Conservation (phyloP, 371 early-diverging fungal genomes). For the Mucor circinelloides region DNA sequence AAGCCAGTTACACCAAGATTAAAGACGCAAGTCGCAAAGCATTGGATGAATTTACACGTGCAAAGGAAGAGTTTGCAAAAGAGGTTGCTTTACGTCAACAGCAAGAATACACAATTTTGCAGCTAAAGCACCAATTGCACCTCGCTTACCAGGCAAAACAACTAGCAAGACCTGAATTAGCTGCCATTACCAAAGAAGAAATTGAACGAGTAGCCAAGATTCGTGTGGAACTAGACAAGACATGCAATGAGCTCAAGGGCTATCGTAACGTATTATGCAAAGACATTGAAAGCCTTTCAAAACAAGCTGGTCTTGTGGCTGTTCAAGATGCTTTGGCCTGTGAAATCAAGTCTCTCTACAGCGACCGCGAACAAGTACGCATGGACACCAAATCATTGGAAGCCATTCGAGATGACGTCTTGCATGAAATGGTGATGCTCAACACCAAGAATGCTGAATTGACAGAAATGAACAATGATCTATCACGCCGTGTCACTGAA, state of each 20-base stretch:
- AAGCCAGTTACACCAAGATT: conserved; percentile 35
- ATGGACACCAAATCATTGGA: conserved; percentile 32
- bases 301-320: conserved; percentile 34
- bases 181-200: conserved; percentile 35
- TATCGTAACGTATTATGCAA: conserved; percentile 33
- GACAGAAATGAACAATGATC: conserved; percentile 56
- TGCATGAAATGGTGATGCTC: conserved; percentile 57
- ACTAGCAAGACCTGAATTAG: conserved; percentile 22
- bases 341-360: conserved; percentile 34
- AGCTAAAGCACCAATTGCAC: conserved; percentile 39
- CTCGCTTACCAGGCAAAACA: conserved; percentile 25
- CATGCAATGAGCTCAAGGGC: conserved; percentile 41
- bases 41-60: conserved; percentile 44
- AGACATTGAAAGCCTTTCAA: conserved; percentile 37
- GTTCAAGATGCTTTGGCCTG: conserved; percentile 30
- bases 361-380: conserved; percentile 31
- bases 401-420: conserved; percentile 27
- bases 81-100: conserved; percentile 44
- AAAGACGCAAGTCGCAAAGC: conserved; percentile 47
- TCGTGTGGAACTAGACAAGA: conserved; percentile 37
- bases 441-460: conserved; percentile 58
- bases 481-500: conserved; percentile 50
- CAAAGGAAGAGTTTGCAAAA: conserved; percentile 50
- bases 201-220: conserved; percentile 39
- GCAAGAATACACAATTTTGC: conserved; percentile 36